Percentiles rank a stretch among this genome's conserved stretches.
These are phyloP conservation scores for Globisporangium spiculum DNA, from an alignment of 352 stramenopile species.

Conservation along the genomic window DNA sequence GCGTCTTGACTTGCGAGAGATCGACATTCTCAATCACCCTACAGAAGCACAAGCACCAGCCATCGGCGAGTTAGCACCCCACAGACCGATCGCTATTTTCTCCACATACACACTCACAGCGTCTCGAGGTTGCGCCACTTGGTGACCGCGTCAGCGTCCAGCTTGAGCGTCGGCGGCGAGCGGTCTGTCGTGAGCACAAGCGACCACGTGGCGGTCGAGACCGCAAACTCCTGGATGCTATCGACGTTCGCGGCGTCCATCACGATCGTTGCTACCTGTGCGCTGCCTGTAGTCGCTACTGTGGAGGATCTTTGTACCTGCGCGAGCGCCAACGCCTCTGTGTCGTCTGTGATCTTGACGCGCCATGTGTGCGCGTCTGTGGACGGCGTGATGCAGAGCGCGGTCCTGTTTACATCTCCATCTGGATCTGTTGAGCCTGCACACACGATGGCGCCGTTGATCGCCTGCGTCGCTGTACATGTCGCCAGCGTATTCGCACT, in stretches of 20 bases:
- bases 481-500: not conserved
- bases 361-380: conserved; percentile 9
- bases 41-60: not conserved
- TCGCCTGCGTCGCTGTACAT: not conserved
- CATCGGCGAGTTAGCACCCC: no score
- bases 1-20: conserved; percentile 15
- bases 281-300: not conserved
- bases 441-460: conserved; percentile 6
- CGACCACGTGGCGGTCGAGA: conserved; percentile 8
- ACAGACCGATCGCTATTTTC: not conserved
- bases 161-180: conserved; percentile 5
- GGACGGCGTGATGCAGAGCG: conserved; percentile 12
- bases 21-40: conserved; percentile 17
- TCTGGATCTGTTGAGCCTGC: not conserved
- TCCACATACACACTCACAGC: conserved; percentile 10
- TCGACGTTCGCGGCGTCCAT: conserved; percentile 11
- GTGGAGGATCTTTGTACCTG: not conserved
- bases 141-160: conserved; percentile 1
- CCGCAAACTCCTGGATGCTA: not conserved
- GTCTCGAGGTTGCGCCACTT: conserved; percentile 14
- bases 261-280: not conserved
- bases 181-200: conserved; percentile 8
- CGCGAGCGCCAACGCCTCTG: conserved; percentile 11
- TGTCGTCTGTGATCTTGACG: conserved; percentile 6
- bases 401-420: not conserved